A percentile compares a stretch with the other conserved stretches of the same genome.
Conservation (phyloP, 2,329 filamentous ascomycete genomes). For the Rugonectria rugulosa region DNA sequence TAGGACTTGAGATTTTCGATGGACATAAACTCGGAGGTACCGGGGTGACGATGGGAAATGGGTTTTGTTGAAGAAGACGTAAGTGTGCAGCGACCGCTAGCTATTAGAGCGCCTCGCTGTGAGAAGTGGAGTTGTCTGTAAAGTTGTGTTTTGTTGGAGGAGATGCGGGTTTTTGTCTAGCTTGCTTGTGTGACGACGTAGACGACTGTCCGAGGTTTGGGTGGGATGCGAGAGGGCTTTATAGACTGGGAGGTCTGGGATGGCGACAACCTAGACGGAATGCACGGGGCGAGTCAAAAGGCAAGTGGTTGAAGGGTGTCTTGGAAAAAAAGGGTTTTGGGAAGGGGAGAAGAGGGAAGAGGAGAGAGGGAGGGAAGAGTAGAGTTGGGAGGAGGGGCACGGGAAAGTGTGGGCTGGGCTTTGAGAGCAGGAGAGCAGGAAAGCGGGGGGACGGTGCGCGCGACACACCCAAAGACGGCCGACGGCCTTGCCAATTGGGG, state of each 20-base stretch:
- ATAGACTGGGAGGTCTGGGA: background rate
- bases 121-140: conserved; percentile 31
- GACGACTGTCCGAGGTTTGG: background rate
- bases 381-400: conserved; percentile 34
- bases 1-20: conserved; percentile 98
- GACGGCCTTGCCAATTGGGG: no score
- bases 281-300: background rate
- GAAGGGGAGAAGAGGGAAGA: conserved; percentile 23
- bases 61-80: conserved; percentile 51
- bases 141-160: no score
- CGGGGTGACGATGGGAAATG: conserved; percentile 63
- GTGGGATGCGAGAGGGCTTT: conserved; percentile 19
- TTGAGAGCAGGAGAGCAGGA: conserved; percentile 13
- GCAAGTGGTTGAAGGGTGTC: conserved; percentile 10
- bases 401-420: conserved; percentile 6
- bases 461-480: background rate
- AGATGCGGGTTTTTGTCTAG: conserved; percentile 17
- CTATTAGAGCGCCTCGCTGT: conserved; percentile 56
- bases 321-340: conserved; percentile 1
- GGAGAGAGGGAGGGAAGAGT: background rate
- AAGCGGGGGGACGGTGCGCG: conserved; percentile 6
- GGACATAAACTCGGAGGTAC: conserved; percentile 92
- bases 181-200: conserved; percentile 17
- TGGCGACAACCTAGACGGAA: conserved; percentile 17
- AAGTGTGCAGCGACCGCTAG: conserved; percentile 60